These are phyloP conservation scores for Talaromyces proteolyticus DNA, from an alignment of 495 filamentous ascomycete species.

Conservation along the genomic window DNA sequence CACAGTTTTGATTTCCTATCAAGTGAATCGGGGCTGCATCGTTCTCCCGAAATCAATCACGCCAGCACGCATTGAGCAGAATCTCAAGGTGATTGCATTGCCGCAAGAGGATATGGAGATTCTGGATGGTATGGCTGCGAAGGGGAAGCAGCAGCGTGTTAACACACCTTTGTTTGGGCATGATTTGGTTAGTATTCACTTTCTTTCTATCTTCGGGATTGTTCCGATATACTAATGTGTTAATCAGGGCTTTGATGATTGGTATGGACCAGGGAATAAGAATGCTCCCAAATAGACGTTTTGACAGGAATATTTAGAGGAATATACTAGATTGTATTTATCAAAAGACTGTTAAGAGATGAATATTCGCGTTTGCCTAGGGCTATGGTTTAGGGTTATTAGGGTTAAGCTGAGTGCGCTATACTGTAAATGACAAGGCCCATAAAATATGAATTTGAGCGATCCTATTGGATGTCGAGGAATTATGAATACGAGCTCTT, in stretches of 20 bases:
- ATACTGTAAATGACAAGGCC: no score
- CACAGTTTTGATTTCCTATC: constrained; percentile 14
- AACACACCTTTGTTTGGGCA: constrained; percentile 19
- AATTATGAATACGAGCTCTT: not conserved
- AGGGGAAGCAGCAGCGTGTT: constrained; percentile 17
- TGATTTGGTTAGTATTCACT: constrained; percentile 9
- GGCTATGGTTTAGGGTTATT: not conserved
- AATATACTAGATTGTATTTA: not conserved
- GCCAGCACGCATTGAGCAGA: constrained; percentile 21
- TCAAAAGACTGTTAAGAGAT: no score
- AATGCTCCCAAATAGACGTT: not conserved
- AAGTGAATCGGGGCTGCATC: constrained; percentile 24
- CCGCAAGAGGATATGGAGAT: constrained; percentile 22
- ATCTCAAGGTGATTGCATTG: constrained; percentile 20
- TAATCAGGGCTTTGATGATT: not conserved
- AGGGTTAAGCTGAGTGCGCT: no score
- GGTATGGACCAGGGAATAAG: not conserved
- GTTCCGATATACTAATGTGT: not conserved
- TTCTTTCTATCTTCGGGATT: not conserved
- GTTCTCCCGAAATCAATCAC: constrained; percentile 30
- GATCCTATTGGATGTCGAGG: not conserved
- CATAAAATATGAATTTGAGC: no score
- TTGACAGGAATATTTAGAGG: not conserved
- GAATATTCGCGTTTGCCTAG: no score
- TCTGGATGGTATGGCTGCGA: constrained; percentile 16